Percentiles rank a stretch among this genome's conserved stretches.
Evolutionary conservation across 2,329 filamentous ascomycete species (phyloP).

Genomic region (Colletotrichum australisinense): DNA sequence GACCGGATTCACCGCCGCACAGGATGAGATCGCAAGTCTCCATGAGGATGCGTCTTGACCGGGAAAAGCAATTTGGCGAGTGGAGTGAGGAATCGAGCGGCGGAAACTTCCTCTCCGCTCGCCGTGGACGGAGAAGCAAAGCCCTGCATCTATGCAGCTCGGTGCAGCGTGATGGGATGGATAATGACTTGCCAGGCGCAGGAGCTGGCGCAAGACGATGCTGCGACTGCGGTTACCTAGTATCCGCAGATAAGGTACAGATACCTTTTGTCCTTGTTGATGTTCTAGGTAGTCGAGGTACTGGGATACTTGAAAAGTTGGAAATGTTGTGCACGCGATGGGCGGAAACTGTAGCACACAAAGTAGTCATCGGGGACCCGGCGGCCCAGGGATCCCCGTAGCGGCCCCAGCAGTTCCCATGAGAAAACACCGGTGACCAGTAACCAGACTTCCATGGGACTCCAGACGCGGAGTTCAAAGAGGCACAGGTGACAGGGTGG

Average conservation of each 20-base stretch:
- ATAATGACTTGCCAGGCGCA: not conserved
- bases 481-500: not conserved
- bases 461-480: not conserved
- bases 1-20: slow-evolving; percentile 16
- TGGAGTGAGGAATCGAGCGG: slow-evolving; percentile 3
- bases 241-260: not conserved
- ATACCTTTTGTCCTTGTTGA: no score
- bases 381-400: slow-evolving; percentile 6
- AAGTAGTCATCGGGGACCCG: not conserved
- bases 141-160: not conserved
- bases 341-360: slow-evolving; percentile 4
- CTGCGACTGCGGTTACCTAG: not conserved
- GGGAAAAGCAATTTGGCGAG: not conserved
- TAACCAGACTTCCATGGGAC: not conserved
- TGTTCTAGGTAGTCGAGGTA: no score
- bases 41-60: not conserved
- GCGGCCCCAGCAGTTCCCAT: not conserved
- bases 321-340: not conserved
- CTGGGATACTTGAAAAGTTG: no score
- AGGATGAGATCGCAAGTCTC: not conserved
- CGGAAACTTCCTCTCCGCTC: slow-evolving; percentile 26
- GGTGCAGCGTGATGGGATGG: not conserved
- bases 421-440: not conserved
- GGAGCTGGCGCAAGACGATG: not conserved
- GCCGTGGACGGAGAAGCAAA: slow-evolving; percentile 12